These are phyloP conservation scores for Euryodendron excelsum DNA, from an alignment of 148 eudicot species.

Conservation along the genomic window DNA sequence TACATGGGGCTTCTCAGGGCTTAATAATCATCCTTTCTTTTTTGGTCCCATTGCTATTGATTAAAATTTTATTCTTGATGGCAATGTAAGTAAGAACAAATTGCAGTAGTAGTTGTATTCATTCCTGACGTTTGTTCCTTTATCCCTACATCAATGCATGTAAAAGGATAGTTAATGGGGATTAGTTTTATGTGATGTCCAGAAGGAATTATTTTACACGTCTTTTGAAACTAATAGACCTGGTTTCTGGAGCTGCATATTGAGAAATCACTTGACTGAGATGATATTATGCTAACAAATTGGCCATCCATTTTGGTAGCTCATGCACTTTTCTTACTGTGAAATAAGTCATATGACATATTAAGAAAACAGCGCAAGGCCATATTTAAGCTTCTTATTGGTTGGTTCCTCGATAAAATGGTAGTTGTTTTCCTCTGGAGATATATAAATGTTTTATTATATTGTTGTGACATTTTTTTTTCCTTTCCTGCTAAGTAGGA, in stretches of 20 bases:
- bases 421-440: not conserved
- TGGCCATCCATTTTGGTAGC: not conserved
- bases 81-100: not conserved
- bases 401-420: not conserved
- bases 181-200: not conserved
- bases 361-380: not conserved
- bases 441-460: not conserved
- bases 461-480: conserved; percentile 1
- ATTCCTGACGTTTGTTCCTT: not conserved
- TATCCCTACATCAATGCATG: not conserved
- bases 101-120: not conserved
- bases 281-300: not conserved
- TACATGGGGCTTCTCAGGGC: not conserved
- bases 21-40: too few relatives aligned
- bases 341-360: not conserved
- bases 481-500: conserved; percentile 17
- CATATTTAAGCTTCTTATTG: not conserved
- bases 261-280: not conserved
- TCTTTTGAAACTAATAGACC: not conserved
- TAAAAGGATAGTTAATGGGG: not conserved
- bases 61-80: not conserved
- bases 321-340: not conserved
- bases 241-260: not conserved
- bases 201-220: not conserved
- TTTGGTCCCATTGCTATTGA: not conserved